Conservation (phyloP, 75 land plant species). For the Picea sitchensis region DNA sequence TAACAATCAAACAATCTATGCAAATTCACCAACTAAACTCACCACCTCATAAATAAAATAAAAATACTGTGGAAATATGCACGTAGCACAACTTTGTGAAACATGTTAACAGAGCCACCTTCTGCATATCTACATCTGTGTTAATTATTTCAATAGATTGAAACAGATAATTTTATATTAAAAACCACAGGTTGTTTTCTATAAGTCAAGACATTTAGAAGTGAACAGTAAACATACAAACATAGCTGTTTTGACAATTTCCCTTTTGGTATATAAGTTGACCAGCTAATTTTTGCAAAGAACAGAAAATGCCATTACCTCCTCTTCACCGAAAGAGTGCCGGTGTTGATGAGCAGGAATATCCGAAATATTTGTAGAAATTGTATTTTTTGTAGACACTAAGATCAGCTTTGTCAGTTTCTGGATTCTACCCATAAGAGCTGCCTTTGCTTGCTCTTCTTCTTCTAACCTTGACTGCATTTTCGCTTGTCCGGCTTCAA, state of each 20-base stretch:
- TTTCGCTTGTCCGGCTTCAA: slow-evolving; percentile 55
- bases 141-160: not conserved
- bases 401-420: slow-evolving; percentile 50
- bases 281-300: not conserved
- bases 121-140: not conserved
- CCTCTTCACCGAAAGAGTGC: slow-evolving; percentile 52
- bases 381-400: slow-evolving; percentile 49
- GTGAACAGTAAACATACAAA: not conserved
- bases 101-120: not conserved
- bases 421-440: slow-evolving; percentile 52
- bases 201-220: not conserved
- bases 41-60: not conserved
- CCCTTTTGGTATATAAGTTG: not conserved
- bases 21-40: not conserved
- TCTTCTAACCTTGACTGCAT: slow-evolving; percentile 50
- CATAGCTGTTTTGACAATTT: not conserved
- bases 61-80: not conserved
- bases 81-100: not conserved
- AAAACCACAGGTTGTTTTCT: not conserved
- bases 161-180: not conserved
- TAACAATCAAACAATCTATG: too few species aligned
- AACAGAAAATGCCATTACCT: not conserved
- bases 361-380: slow-evolving; percentile 24
- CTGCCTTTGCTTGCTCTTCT: slow-evolving; percentile 59
- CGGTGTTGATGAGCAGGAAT: slow-evolving; percentile 29